A percentile compares a stretch with the other conserved stretches of the same genome.
These are phyloP conservation scores for Coffea humblotiana DNA, from an alignment of 305 asterid genomes.

Conservation along the genomic window DNA sequence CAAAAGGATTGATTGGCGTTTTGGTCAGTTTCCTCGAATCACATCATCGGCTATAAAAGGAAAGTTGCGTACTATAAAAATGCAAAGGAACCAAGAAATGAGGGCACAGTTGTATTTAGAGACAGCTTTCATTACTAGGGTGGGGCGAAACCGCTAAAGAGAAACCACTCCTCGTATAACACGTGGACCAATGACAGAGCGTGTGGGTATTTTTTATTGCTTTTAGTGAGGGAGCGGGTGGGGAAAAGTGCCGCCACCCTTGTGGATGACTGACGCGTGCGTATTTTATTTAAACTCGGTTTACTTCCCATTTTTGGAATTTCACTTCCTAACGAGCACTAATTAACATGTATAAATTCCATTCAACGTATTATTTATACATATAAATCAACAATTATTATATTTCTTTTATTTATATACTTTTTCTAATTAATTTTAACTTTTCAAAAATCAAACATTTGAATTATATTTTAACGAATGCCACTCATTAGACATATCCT, in stretches of 20 bases:
- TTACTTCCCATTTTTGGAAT: conserved; percentile 15
- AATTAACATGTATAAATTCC: too few relatives aligned
- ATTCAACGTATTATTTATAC: too few relatives aligned
- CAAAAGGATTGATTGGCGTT: conserved; percentile 16
- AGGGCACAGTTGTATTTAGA: neutral
- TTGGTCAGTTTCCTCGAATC: conserved; percentile 18
- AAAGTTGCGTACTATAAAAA: conserved; percentile 27
- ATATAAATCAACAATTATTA: too few relatives aligned
- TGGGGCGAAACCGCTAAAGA: conserved; percentile 3
- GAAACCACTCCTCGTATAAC: conserved; percentile 7
- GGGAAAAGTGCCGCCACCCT: conserved; percentile 19
- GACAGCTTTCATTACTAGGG: neutral
- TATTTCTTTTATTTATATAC: too few relatives aligned
- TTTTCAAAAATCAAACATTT: too few relatives aligned
- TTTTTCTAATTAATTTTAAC: too few relatives aligned
- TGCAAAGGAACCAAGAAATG: neutral
- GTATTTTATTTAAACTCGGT: neutral
- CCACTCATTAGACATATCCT: too few relatives aligned
- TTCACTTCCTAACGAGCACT: neutral
- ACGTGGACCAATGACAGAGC: conserved; percentile 7
- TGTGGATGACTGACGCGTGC: conserved; percentile 37
- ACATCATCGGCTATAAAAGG: conserved; percentile 31
- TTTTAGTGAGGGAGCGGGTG: neutral
- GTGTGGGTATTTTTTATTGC: neutral
- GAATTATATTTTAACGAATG: too few relatives aligned